Evolutionary conservation across 1,284 basidiomycete genomes (phyloP), one percentile per base, ranked within the genome.

Genomic region (Naganishia sp.): DNA sequence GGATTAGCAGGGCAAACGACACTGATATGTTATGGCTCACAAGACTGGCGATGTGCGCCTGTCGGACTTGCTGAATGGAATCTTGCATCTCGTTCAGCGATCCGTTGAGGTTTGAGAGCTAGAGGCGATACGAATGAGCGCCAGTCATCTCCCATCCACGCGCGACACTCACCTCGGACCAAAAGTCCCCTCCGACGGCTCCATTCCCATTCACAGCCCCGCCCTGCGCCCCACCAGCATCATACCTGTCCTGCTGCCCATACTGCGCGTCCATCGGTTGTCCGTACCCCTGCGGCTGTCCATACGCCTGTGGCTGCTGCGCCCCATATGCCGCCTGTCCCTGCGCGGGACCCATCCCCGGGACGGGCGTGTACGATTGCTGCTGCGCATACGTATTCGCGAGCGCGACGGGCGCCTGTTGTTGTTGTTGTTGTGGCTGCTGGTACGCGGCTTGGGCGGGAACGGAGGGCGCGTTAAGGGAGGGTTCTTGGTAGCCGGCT

Each of bases 1-100:
- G 54, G 58, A 65, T 7, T 4, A 42, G 60, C 65, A 25, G n/a
- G n/a, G n/a, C n/a, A n/a, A n/a, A n/a, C n/a, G n/a, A n/a, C n/a
- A n/a, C n/a, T n/a, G n/a, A n/a, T n/a, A n/a, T n/a, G n/a, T n/a
- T n/a, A n/a, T n/a, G n/a, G n/a, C n/a, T n/a, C 54, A 76, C 74
- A 55, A 77, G 71, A 60, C 70, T 73, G 56, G 71, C 70, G 65
- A 74, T 72, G 66, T 80, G 78, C 31, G 77, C 78, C 52, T 72
- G 67, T 60, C 74, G 66, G 52, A 80, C 76, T 21, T 75, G 76
- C 52, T 76, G 72, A 57, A 79, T 78, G 69, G 74, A 71, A 71
- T 77, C 74, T 72, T 79, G 73, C 67, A 80, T 70, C 56, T 73
- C 70, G 39, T 70, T 70, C 50, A 80, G 67, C 45, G 58, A 57